Evolutionary conservation across 139 green algal genomes (phyloP), one percentile per base, ranked within the genome.

Genomic region (Spirogloea muscicola): DNA sequence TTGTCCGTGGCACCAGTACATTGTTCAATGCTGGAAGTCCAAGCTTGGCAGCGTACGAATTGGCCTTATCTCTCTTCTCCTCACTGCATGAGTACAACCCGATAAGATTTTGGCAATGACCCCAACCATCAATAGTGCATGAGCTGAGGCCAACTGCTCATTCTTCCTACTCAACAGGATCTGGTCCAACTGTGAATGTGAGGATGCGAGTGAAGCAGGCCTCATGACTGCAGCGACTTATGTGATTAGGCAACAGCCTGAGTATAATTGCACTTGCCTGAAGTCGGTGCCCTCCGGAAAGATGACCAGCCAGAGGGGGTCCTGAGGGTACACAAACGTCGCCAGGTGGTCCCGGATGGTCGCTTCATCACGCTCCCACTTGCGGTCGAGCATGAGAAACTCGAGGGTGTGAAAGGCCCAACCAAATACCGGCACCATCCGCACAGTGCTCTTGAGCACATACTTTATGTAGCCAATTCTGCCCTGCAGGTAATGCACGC

Each of bases 221-320:
- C n/a, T n/a, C n/a, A n/a, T n/a, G n/a, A n/a, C n/a, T n/a, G n/a
- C n/a, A n/a, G n/a, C n/a, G n/a, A n/a, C n/a, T n/a, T n/a, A n/a
- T n/a, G n/a, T n/a, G n/a, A n/a, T n/a, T n/a, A n/a, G n/a, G n/a
- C n/a, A n/a, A n/a, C n/a, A n/a, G n/a, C n/a, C n/a, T n/a, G n/a
- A n/a, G n/a, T n/a, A n/a, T n/a, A n/a, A n/a, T n/a, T n/a, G 4
- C 29, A 42, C 61, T 79, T 3, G 79, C 70, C n/a, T 79, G 70
- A 79, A 79, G 64, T 79, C 70, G n/a, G 70, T 79, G 61, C 70
- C 70, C 31, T 79, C 70, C 4, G 70, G 70, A 10, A 79, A 79
- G 39, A 79, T 68, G 31, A 74, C 48, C 25, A 79, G 3, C 70
- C 70, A 79, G 33, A 79, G 61, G 37, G 70, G 70, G 29, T 60